Conservation (phyloP, 192 early-diverging fungal species). For the Rhizophagus sp. region DNA sequence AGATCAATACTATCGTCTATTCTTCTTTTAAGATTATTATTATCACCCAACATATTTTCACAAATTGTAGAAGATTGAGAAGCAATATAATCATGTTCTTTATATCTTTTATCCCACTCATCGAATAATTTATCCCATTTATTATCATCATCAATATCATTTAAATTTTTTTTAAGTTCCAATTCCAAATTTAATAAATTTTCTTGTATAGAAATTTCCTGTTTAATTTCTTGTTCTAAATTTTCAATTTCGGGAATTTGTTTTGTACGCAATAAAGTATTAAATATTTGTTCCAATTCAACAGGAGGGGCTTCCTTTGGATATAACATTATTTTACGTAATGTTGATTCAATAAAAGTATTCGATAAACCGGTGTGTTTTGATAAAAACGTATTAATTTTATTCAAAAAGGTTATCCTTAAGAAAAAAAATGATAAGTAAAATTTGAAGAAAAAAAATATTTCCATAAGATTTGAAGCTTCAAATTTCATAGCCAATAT, state of each 20-base stretch:
- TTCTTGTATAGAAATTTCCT: conserved; percentile 11
- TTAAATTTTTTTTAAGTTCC: conserved; percentile 1
- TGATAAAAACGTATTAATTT: conserved; percentile 18
- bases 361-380: conserved; percentile 26
- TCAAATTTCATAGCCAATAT: too few species aligned
- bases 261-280: conserved; percentile 22
- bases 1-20: conserved; percentile 3
- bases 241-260: conserved; percentile 22
- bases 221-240: conserved; percentile 8
- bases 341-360: conserved; percentile 15
- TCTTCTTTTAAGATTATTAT: conserved; percentile 3
- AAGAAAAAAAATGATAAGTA: neutral
- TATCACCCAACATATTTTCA: conserved; percentile 9
- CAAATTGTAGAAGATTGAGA: neutral
- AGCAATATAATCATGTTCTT: conserved; percentile 17
- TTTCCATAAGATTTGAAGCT: neutral
- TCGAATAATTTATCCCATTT: conserved; percentile 20
- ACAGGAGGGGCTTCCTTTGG: conserved; percentile 18
- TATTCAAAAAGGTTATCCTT: conserved; percentile 17
- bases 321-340: conserved; percentile 10
- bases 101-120: conserved; percentile 24
- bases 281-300: conserved; percentile 9
- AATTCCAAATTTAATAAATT: neutral
- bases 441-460: too few species aligned
- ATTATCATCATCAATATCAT: conserved; percentile 17